A percentile compares a stretch with the other conserved stretches of the same genome.
These are phyloP conservation scores for Sclerotinia glacialis DNA, from an alignment of 2,329 filamentous ascomycete species.

Conservation along the genomic window DNA sequence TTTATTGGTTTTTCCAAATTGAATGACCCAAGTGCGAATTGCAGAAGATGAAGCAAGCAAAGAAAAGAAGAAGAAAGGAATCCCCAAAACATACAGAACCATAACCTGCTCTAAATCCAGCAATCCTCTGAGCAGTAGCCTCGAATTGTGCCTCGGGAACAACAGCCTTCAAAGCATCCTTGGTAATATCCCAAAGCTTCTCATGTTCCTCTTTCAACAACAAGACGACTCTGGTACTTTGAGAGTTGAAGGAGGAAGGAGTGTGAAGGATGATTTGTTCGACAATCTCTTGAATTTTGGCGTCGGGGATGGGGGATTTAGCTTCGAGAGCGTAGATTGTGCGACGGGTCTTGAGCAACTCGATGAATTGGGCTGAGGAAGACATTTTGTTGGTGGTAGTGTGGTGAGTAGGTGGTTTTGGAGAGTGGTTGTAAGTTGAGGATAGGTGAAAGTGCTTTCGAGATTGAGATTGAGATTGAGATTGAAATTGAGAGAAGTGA, in stretches of 20 bases:
- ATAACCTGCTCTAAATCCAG: constrained; percentile 66
- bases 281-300: constrained; percentile 63
- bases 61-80: constrained; percentile 1
- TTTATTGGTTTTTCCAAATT: neutral
- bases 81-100: constrained; percentile 63
- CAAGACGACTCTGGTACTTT: constrained; percentile 74
- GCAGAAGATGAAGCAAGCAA: neutral
- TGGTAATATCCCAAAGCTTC: constrained; percentile 77
- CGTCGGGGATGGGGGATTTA: constrained; percentile 55
- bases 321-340: constrained; percentile 67
- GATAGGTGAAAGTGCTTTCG: neutral
- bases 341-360: constrained; percentile 63
- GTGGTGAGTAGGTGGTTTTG: neutral
- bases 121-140: constrained; percentile 32
- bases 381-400: constrained; percentile 12
- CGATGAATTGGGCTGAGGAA: constrained; percentile 48
- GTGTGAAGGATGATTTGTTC: constrained; percentile 63
- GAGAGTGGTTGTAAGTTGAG: neutral
- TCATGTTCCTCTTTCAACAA: constrained; percentile 81
- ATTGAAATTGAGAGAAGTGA: too few species aligned
- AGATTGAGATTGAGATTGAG: too few species aligned
- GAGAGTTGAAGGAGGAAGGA: constrained; percentile 85
- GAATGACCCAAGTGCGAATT: neutral
- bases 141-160: constrained; percentile 51
- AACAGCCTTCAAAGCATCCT: constrained; percentile 62